Conservation (phyloP, 2,329 filamentous ascomycete species). For the Arachnomyces sp. region DNA sequence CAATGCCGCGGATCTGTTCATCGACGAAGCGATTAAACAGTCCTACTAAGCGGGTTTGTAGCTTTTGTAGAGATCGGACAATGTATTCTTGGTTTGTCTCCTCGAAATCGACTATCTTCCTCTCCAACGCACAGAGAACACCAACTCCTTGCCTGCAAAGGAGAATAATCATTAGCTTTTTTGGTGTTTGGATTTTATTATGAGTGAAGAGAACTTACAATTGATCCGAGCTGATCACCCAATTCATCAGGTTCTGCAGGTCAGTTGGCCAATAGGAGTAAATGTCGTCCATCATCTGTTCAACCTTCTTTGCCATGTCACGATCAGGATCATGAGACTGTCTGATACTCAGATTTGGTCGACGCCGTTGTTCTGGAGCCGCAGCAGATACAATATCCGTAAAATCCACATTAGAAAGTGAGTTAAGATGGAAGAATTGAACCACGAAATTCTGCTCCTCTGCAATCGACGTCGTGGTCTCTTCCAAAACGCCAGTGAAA, state of each 20-base stretch:
- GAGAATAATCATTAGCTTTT: constrained; percentile 16
- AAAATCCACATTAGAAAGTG: constrained; percentile 73
- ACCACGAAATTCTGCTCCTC: constrained; percentile 96
- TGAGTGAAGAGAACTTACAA: constrained; percentile 54
- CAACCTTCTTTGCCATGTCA: constrained; percentile 72
- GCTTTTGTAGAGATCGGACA: constrained; percentile 67
- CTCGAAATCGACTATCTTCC: constrained; percentile 68
- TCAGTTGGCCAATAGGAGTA: constrained; percentile 76
- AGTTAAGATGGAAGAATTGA: constrained; percentile 95
- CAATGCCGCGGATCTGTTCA: constrained; percentile 88
- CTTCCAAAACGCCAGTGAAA: constrained; percentile 71
- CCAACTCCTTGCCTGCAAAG: constrained; percentile 72
- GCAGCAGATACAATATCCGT: constrained; percentile 64
- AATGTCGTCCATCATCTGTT: constrained; percentile 81
- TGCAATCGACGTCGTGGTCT: constrained; percentile 73
- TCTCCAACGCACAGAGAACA: constrained; percentile 71
- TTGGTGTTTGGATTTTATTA: constrained; percentile 17
- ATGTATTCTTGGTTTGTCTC: constrained; percentile 93
- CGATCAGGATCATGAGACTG: constrained; percentile 84
- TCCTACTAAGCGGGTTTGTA: constrained; percentile 65
- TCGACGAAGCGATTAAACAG: constrained; percentile 86
- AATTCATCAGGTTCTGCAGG: constrained; percentile 71
- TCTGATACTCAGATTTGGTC: constrained; percentile 64
- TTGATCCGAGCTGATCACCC: constrained; percentile 72
- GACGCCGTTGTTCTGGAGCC: constrained; percentile 59